Evolutionary conservation across 2,329 filamentous ascomycete species (phyloP), one percentile per base, ranked within the genome.

Genomic region (Venturia nashicola): DNA sequence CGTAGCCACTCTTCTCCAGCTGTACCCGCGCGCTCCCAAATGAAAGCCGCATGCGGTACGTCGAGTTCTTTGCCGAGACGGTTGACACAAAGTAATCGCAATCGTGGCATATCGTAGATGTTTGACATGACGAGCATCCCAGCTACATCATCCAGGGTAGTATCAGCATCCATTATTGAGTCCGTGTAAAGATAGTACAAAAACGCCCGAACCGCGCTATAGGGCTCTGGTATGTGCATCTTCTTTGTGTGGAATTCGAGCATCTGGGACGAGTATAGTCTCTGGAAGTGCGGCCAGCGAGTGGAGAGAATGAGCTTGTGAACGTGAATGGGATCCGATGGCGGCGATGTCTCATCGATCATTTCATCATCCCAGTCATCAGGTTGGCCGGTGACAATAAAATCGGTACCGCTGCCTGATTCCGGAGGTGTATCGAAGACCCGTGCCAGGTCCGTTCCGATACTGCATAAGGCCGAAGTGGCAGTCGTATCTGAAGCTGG

Each of bases 181-280:
- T 99, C 94, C 0, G 94, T 97, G 76, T 99, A 99, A 0, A 99
- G 83, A 72, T 97, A 99, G 76, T 94, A 93, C 36, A 99, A 81
- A 72, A 99, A 99, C 0, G 93, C 91, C 69, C 90, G 91, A 59
- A 99, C 94, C 0, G 96, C 91, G 1, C 86, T 87, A 75, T 97
- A 97, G 0, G 93, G 92, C 71, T 99, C 95, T 0, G 94, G 93
- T 55, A 99, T 96, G 76, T 99, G 93, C 88, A 99, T 94, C 75
- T 90, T 91, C 71, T 94, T 94, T 18, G 91, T 94, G 73, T 99
- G 94, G 71, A 95, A 99, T 73, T 99, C 94, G 14, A 89, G 87
- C 94, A 99, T 99, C 72, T 97, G 91, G 5, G 93, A 86, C 61
- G 88, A 87, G 78, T 96, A 97, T 2, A 99, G 80, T 18, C 94